These are phyloP conservation scores for Darksidea phi DNA, from an alignment of 495 filamentous ascomycete genomes.

Conservation along the genomic window DNA sequence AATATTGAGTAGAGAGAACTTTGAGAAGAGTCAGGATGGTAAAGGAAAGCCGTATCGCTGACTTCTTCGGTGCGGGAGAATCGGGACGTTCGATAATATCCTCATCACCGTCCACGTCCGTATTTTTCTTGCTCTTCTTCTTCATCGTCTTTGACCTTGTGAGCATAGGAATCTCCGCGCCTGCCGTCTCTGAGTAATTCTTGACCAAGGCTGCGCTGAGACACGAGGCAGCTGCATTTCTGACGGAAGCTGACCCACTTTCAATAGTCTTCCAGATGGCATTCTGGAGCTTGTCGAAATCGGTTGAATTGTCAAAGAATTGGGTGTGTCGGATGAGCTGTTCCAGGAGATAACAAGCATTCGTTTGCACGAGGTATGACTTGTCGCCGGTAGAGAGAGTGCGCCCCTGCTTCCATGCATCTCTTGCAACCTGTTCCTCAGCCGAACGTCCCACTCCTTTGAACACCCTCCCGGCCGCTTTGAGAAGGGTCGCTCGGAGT, in stretches of 20 bases:
- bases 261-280: conserved; percentile 84
- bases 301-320: conserved; percentile 85
- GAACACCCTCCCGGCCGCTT: conserved; percentile 71
- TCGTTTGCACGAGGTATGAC: conserved; percentile 73
- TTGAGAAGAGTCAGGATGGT: conserved; percentile 76
- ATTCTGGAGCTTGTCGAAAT: conserved; percentile 82
- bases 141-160: conserved; percentile 66
- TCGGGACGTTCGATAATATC: conserved; percentile 69
- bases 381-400: conserved; percentile 77
- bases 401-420: conserved; percentile 90
- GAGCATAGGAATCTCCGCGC: conserved; percentile 49
- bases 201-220: conserved; percentile 76
- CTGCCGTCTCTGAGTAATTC: conserved; percentile 64
- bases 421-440: conserved; percentile 81
- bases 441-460: conserved; percentile 69
- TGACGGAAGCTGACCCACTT: conserved; percentile 66
- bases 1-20: conserved; percentile 79
- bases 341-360: conserved; percentile 78
- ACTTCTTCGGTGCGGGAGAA: conserved; percentile 71
- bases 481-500: conserved; percentile 78
- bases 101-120: conserved; percentile 69
- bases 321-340: conserved; percentile 65
- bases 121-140: conserved; percentile 71
- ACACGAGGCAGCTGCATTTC: conserved; percentile 85
- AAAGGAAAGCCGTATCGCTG: conserved; percentile 65